A percentile compares a stretch with the other conserved stretches of the same genome.
Conservation (phyloP, 148 eudicot genomes). For the Camellia sinensis region DNA sequence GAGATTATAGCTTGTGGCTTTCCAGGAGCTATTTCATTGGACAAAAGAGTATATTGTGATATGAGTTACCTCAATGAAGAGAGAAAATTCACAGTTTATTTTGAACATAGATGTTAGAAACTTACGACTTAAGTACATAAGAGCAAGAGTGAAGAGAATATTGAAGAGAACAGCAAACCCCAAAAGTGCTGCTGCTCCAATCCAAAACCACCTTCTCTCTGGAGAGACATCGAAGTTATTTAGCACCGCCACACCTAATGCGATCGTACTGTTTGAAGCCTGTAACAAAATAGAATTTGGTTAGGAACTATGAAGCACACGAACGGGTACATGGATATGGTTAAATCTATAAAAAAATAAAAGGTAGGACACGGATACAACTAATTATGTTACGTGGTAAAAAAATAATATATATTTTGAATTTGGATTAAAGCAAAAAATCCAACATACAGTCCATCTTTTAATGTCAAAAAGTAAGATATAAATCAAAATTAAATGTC, state of each 20-base stretch:
- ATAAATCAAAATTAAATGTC: too few relatives aligned
- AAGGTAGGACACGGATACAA: too few relatives aligned
- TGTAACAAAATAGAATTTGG: slow-evolving; percentile 20
- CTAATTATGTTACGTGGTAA: too few relatives aligned
- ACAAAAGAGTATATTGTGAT: not conserved
- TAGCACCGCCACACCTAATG: slow-evolving; percentile 59
- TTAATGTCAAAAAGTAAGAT: too few relatives aligned
- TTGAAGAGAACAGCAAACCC: slow-evolving; percentile 70
- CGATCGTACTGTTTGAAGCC: slow-evolving; percentile 61
- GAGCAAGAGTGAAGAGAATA: slow-evolving; percentile 70
- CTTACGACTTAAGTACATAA: slow-evolving; percentile 84
- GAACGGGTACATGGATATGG: too few relatives aligned
- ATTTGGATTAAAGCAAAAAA: too few relatives aligned
- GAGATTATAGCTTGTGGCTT: slow-evolving; percentile 34
- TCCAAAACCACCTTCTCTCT: slow-evolving; percentile 76
- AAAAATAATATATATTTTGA: too few relatives aligned
- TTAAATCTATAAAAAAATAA: too few relatives aligned
- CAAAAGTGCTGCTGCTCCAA: slow-evolving; percentile 69
- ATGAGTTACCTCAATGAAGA: not conserved
- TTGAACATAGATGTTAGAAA: not conserved
- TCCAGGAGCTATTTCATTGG: slow-evolving; percentile 21
- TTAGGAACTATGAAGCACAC: not conserved
- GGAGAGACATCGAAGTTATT: slow-evolving; percentile 55
- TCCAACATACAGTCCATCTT: too few relatives aligned
- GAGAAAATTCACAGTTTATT: not conserved